Evolutionary conservation across 768 basidiomycete genomes (phyloP).

Genomic region (Favolaschia claudopus): DNA sequence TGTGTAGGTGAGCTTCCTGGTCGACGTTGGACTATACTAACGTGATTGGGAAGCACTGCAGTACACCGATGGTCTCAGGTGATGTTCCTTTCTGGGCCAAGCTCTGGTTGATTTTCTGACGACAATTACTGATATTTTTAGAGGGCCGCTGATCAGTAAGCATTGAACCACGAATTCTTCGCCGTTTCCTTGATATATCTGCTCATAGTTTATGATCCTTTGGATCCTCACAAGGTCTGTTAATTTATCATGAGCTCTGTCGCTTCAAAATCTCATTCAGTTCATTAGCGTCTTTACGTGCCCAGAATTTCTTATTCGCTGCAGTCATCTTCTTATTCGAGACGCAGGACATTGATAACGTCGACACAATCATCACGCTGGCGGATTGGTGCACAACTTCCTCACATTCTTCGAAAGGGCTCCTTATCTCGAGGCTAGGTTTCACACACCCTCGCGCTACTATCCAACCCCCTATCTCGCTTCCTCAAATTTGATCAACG

Average conservation of each 20-base stretch:
- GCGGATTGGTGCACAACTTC: constrained; percentile 6
- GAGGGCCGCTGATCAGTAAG: too few species aligned
- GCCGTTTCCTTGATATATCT: too few species aligned
- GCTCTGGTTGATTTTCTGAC: too few species aligned
- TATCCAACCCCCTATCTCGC: constrained; percentile 30
- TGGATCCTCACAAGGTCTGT: too few species aligned
- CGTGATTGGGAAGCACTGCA: constrained; percentile 10
- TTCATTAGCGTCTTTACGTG: too few species aligned
- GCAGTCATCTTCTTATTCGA: neutral
- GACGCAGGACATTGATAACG: neutral
- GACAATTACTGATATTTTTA: too few species aligned
- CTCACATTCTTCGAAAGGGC: neutral
- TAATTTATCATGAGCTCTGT: too few species aligned
- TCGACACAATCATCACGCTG: constrained; percentile 10
- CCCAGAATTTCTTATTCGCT: too few species aligned
- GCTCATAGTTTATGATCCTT: too few species aligned
- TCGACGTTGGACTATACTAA: neutral
- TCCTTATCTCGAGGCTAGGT: constrained; percentile 4
- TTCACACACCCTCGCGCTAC: neutral
- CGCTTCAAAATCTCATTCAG: too few species aligned
- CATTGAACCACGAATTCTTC: too few species aligned
- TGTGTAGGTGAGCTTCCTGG: neutral
- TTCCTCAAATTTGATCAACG: constrained; percentile 42
- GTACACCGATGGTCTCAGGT: constrained; percentile 12
- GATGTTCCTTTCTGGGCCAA: too few species aligned